These are phyloP conservation scores for Ganoderma sinense DNA, from an alignment of 1,284 basidiomycete genomes.

Conservation along the genomic window DNA sequence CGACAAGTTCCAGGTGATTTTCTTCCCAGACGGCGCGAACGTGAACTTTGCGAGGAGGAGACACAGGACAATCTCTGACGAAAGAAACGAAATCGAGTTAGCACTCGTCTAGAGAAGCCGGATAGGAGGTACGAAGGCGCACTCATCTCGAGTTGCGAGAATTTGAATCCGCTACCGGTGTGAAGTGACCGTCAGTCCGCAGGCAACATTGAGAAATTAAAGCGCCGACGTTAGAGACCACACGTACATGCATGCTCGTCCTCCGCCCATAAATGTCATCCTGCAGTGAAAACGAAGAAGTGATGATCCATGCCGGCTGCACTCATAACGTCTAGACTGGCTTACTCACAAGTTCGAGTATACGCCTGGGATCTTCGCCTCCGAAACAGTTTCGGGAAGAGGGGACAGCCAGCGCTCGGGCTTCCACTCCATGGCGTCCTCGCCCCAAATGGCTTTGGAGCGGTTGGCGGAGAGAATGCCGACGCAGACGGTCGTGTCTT, in stretches of 20 bases:
- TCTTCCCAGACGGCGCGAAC: conserved; percentile 15
- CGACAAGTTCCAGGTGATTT: conserved; percentile 19
- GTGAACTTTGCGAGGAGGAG: conserved; percentile 19
- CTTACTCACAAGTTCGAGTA: conserved; percentile 17
- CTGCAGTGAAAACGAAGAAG: not conserved
- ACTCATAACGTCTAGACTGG: not conserved
- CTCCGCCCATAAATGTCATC: conserved; percentile 40
- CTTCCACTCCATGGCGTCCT: conserved; percentile 60
- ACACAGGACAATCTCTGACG: conserved; percentile 19
- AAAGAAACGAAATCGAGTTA: not conserved
- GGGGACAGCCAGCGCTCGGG: conserved; percentile 40
- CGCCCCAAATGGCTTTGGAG: conserved; percentile 59
- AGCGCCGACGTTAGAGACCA: not conserved
- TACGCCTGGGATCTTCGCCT: conserved; percentile 31
- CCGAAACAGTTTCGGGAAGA: conserved; percentile 26
- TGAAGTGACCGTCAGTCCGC: not conserved
- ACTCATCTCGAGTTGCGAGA: conserved; percentile 33
- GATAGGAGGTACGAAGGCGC: not conserved
- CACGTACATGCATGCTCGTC: conserved; percentile 40
- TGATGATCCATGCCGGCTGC: too few relatives aligned
- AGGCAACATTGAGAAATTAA: too few relatives aligned
- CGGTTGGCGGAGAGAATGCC: conserved; percentile 58
- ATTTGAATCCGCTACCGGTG: conserved; percentile 32
- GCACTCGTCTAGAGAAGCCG: not conserved
- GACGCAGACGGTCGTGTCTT: conserved; percentile 54